Evolutionary conservation across 2,329 filamentous ascomycete species (phyloP).

Genomic region (Akanthomyces uredinophilus): DNA sequence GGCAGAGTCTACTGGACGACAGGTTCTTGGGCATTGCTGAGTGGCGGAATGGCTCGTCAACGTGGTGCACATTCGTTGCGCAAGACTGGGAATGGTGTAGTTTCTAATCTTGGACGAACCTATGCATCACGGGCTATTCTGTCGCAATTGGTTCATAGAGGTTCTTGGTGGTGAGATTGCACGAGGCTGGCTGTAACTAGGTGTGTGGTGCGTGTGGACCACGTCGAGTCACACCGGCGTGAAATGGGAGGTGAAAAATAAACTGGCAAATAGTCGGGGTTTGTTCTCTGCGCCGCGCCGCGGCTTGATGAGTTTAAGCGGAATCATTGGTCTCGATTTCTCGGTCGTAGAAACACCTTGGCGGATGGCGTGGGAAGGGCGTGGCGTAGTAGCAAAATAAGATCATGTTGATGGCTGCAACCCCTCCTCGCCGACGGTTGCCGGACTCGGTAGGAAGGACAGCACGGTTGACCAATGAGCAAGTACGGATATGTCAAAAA

Average conservation of each 20-base stretch:
- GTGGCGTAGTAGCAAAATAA: neutral
- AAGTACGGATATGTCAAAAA: neutral
- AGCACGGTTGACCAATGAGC: neutral
- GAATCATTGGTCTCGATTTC: neutral
- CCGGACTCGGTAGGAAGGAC: neutral
- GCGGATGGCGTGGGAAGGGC: neutral
- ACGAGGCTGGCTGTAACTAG: neutral
- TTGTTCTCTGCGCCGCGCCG: neutral
- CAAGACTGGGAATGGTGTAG: neutral
- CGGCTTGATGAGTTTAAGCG: neutral
- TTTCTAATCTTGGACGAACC: neutral
- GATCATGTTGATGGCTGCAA: neutral
- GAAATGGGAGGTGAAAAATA: neutral
- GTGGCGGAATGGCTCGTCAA: neutral
- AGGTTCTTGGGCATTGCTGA: neutral
- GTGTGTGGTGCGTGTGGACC: neutral
- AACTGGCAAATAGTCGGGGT: neutral
- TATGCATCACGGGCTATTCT: neutral
- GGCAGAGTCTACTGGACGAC: neutral
- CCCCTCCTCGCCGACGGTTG: neutral
- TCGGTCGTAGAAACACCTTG: neutral
- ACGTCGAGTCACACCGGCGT: neutral
- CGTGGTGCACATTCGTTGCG: neutral
- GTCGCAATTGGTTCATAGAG: slow-evolving; percentile 1
- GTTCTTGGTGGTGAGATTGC: slow-evolving; percentile 5